A percentile compares a stretch with the other conserved stretches of the same genome.
phyloP scores from a whole-genome alignment of 148 eudicot species.

The Camellia lanceoleosa region DNA sequence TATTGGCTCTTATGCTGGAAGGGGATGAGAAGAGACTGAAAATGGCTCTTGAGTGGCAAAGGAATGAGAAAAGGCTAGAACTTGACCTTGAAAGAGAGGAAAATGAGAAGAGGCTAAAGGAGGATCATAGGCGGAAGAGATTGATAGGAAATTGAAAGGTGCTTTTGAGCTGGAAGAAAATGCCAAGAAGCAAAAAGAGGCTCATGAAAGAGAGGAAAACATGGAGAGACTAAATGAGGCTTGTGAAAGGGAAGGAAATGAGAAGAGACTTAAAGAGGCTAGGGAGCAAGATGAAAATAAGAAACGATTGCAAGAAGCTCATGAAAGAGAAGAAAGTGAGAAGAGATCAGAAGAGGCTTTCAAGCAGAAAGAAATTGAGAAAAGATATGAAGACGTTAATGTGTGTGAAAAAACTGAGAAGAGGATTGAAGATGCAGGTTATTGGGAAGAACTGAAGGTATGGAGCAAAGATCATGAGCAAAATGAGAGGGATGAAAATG shows the following conservation, averaged over 20 bases:
- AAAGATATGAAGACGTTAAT: slow-evolving; percentile 17
- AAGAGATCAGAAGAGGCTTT: slow-evolving; percentile 28
- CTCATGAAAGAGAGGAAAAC: slow-evolving; percentile 19
- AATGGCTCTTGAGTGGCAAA: slow-evolving; percentile 22
- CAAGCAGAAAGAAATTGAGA: slow-evolving; percentile 21
- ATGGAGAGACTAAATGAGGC: slow-evolving; percentile 22
- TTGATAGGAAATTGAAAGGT: not conserved
- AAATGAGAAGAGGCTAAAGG: not conserved
- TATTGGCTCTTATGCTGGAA: slow-evolving; percentile 21
- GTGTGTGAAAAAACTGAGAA: slow-evolving; percentile 21
- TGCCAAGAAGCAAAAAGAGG: slow-evolving; percentile 21
- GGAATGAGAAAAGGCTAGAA: slow-evolving; percentile 7
- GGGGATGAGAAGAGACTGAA: slow-evolving; percentile 23
- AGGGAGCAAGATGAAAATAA: slow-evolving; percentile 23
- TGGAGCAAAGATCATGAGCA: slow-evolving; percentile 7
- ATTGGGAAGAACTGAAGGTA: slow-evolving; percentile 15
- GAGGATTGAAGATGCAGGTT: slow-evolving; percentile 11
- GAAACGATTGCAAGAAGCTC: slow-evolving; percentile 21
- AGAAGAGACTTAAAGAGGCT: slow-evolving; percentile 26
- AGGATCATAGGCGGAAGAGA: slow-evolving; percentile 16
- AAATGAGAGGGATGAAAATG: slow-evolving; percentile 22
- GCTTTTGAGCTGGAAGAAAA: slow-evolving; percentile 18
- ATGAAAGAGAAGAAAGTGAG: slow-evolving; percentile 28
- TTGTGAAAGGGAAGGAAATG: slow-evolving; percentile 20
- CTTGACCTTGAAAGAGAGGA: slow-evolving; percentile 8